Evolutionary conservation across 768 basidiomycete species (phyloP).

Genomic region (Pulveroboletus ravenelii): DNA sequence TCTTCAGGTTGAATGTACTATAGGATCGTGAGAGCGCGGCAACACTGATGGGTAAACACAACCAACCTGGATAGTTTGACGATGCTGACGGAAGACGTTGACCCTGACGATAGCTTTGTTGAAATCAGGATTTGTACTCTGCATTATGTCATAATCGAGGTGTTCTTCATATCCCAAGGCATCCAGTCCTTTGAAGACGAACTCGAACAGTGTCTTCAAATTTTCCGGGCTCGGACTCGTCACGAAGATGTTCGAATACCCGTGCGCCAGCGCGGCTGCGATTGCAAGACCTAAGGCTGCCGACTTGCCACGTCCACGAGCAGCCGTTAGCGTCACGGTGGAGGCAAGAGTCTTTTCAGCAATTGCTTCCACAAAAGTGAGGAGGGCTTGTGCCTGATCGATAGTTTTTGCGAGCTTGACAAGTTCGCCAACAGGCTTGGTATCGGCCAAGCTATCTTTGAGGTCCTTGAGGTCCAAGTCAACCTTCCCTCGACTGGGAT

Average conservation of each 20-base stretch:
- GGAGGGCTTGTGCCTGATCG: conserved; percentile 90
- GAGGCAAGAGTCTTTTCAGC: conserved; percentile 90
- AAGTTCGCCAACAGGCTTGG: conserved; percentile 83
- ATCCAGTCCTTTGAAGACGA: conserved; percentile 95
- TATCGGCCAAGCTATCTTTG: conserved; percentile 72
- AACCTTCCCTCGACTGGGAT: conserved; percentile 43
- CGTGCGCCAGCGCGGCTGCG: conserved; percentile 86
- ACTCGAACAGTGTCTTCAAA: conserved; percentile 95
- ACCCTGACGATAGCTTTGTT: conserved; percentile 94
- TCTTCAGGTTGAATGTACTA: conserved; percentile 99
- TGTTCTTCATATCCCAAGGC: conserved; percentile 95
- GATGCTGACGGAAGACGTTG: conserved; percentile 86
- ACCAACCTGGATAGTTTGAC: conserved; percentile 92
- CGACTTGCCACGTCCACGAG: conserved; percentile 93
- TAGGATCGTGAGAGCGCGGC: conserved; percentile 1
- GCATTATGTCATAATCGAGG: conserved; percentile 93
- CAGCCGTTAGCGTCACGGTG: conserved; percentile 92
- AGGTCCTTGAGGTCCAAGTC: conserved; percentile 73
- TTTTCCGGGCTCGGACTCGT: conserved; percentile 98
- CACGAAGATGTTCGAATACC: conserved; percentile 97
- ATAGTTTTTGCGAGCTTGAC: conserved; percentile 87
- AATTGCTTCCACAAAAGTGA: conserved; percentile 93
- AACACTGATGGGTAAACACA: background rate
- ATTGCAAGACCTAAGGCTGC: conserved; percentile 95
- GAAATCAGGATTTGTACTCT: conserved; percentile 92